Evolutionary conservation across 73 alveolate species (phyloP).

Genomic region (Tetrahymena malaccensis): DNA sequence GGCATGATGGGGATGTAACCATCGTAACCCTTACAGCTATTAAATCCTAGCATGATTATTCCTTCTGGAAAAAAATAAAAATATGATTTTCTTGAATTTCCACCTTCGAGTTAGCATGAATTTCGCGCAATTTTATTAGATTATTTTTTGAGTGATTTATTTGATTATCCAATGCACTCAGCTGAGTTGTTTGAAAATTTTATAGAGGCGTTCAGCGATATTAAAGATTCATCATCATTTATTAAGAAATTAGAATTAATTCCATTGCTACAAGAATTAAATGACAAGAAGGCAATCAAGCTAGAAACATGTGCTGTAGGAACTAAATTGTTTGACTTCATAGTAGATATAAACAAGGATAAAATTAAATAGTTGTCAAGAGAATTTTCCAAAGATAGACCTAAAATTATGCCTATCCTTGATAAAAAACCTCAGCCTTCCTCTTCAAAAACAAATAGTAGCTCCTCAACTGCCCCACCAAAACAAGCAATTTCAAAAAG

Average conservation of each 20-base stretch:
- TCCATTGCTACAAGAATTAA: conserved; percentile 9
- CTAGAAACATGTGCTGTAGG: conserved; percentile 28
- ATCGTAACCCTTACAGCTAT: neutral
- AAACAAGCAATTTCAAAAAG: conserved; percentile 25
- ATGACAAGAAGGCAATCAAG: conserved; percentile 14
- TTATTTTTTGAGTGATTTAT: conserved; percentile 31
- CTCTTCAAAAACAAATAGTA: conserved; percentile 1
- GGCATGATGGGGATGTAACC: neutral
- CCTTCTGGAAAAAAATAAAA: conserved; percentile 12
- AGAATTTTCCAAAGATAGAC: conserved; percentile 35
- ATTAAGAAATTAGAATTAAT: conserved; percentile 28
- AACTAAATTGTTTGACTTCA: conserved; percentile 25
- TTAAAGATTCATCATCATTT: conserved; percentile 13
- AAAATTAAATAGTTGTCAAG: conserved; percentile 12
- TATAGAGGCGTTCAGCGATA: conserved; percentile 11
- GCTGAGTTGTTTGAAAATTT: conserved; percentile 18
- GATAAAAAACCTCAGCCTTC: conserved; percentile 17
- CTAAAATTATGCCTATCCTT: conserved; percentile 24
- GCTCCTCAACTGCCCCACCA: conserved; percentile 18
- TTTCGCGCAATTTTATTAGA: conserved; percentile 37
- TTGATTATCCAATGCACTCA: conserved; percentile 35
- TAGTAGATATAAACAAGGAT: conserved; percentile 9
- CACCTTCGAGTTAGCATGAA: conserved; percentile 24
- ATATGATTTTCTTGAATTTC: conserved; percentile 11
- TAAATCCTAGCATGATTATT: neutral